phyloP scores from a whole-genome alignment of 768 basidiomycete species.

The Amanita fuliginea region DNA sequence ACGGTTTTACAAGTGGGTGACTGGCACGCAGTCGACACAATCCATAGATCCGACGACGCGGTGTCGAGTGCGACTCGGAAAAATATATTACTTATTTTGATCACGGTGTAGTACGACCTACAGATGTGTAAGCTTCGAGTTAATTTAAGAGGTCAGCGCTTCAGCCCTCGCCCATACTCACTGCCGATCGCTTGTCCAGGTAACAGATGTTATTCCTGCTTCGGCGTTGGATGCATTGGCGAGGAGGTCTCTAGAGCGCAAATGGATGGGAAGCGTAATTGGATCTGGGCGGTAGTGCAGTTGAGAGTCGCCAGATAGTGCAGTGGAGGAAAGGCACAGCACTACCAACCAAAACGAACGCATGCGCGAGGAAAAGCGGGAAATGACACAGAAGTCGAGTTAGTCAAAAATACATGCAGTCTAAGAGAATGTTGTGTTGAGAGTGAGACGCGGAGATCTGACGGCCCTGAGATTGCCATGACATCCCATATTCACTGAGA shows the following conservation, averaged over 20 bases:
- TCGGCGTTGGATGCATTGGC: conserved; percentile 9
- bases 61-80: conserved; percentile 70
- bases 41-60: conserved; percentile 64
- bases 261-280: conserved; percentile 19
- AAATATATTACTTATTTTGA: conserved; percentile 48
- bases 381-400: neutral
- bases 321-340: neutral
- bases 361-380: neutral
- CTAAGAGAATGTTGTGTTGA: neutral
- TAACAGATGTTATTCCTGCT: conserved; percentile 32
- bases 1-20: conserved; percentile 41
- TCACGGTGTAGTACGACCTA: conserved; percentile 60
- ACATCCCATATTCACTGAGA: too few species aligned
- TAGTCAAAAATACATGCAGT: conserved; percentile 3
- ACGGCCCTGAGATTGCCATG: neutral
- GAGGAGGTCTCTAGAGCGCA: conserved; percentile 4
- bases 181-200: conserved; percentile 35
- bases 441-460: neutral
- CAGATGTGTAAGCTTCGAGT: conserved; percentile 6
- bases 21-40: conserved; percentile 52
- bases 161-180: conserved; percentile 17
- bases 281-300: conserved; percentile 14
- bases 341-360: conserved; percentile 5
- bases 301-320: conserved; percentile 11
- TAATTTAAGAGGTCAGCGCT: too few species aligned